Conservation (phyloP, 257 asterid genomes). For the Gynochthodes officinalis region DNA sequence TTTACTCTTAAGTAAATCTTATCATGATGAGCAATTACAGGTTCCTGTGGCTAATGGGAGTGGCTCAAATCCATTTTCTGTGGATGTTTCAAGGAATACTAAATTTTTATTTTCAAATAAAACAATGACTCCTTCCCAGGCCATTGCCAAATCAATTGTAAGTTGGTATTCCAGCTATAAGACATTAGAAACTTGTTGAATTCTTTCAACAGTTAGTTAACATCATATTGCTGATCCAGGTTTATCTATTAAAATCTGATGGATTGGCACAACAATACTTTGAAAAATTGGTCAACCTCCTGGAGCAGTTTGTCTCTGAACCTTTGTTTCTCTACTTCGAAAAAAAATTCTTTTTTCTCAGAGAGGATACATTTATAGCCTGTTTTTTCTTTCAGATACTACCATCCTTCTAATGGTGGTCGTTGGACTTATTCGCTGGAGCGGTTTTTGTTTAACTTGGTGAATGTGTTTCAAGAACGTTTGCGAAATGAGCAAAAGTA, state of each 20-base stretch:
- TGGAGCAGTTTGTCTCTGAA: conserved; percentile 85
- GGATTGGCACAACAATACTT: conserved; percentile 77
- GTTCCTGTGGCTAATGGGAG: conserved; percentile 98
- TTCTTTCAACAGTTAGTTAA: conserved; percentile 6
- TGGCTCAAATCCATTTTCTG: conserved; percentile 80
- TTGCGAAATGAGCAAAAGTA: conserved; percentile 89
- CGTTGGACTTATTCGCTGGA: conserved; percentile 95
- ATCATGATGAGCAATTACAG: conserved; percentile 43
- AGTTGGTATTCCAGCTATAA: conserved; percentile 26
- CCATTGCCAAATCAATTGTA: conserved; percentile 94
- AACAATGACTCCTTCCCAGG: conserved; percentile 70
- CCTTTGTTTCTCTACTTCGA: conserved; percentile 7
- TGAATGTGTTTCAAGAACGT: conserved; percentile 69
- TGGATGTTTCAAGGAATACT: conserved; percentile 90
- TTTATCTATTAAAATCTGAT: conserved; percentile 85
- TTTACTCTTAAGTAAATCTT: background rate
- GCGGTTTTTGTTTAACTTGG: conserved; percentile 81
- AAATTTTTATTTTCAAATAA: conserved; percentile 82
- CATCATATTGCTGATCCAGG: conserved; percentile 57
- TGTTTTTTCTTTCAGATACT: conserved; percentile 53
- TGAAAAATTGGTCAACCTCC: conserved; percentile 82
- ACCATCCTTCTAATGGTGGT: conserved; percentile 99
- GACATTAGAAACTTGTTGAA: background rate
- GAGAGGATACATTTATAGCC: conserved; percentile 2
- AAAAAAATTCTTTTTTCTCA: background rate